Conservation (phyloP, 2,329 filamentous ascomycete species). For the Fusarium foetens region DNA sequence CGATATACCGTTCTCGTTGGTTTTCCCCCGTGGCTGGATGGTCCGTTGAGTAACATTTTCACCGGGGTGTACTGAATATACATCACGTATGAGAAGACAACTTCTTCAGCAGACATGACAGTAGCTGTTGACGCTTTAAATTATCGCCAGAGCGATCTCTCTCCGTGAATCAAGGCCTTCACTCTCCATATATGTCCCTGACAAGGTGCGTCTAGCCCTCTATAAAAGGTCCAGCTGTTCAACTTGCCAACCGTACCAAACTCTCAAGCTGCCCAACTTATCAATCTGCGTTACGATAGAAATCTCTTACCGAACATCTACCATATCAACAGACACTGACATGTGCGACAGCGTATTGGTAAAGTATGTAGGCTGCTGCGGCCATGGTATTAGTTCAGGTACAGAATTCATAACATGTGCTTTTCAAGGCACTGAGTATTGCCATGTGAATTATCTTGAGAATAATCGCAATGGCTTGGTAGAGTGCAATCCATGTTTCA, state of each 20-base stretch:
- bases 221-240: accelerated
- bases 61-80: neutral
- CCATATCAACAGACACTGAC: accelerated
- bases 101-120: accelerated
- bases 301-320: accelerated
- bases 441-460: neutral
- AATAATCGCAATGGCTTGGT: neutral
- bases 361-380: neutral
- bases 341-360: neutral
- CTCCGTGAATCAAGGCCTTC: neutral
- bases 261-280: too few species aligned
- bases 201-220: neutral
- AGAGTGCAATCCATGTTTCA: neutral
- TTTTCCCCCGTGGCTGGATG: neutral
- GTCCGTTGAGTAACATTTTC: neutral
- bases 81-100: neutral
- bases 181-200: too few species aligned
- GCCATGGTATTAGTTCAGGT: neutral
- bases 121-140: accelerated
- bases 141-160: too few species aligned
- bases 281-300: accelerated
- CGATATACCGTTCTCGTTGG: neutral
- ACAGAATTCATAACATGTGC: neutral
- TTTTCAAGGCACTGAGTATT: neutral
- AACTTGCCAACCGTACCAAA: neutral